Evolutionary conservation across 225 moss, liverwort and hornwort genomes (phyloP).

Genomic region (Anthoceros angustus): DNA sequence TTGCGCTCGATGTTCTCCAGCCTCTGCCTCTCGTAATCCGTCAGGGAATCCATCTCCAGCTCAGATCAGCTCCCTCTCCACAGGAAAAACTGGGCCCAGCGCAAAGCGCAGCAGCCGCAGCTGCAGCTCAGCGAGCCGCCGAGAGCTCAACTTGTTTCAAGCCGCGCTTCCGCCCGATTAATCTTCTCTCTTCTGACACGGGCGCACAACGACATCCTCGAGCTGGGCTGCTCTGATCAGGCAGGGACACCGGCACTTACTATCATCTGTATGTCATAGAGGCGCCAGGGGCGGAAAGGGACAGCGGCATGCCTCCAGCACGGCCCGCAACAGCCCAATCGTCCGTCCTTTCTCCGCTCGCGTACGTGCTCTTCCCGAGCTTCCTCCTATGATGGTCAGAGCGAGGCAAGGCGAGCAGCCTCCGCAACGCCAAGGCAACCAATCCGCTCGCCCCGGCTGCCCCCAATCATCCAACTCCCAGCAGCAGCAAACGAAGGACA

Average conservation of each 20-base stretch:
- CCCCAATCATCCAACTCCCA: too few species aligned
- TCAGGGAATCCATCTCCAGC: neutral
- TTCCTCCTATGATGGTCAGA: too few species aligned
- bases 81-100: neutral
- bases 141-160: neutral
- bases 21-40: neutral
- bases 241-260: neutral
- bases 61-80: neutral
- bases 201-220: neutral
- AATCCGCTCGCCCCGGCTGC: too few species aligned
- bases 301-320: too few species aligned
- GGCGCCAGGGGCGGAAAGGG: neutral
- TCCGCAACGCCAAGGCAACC: too few species aligned
- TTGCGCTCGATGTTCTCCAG: neutral
- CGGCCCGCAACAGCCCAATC: too few species aligned
- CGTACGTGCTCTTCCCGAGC: too few species aligned
- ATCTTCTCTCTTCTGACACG: constrained; percentile 1
- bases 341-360: too few species aligned
- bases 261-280: neutral
- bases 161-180: neutral
- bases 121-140: neutral
- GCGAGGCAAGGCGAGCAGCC: too few species aligned
- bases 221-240: neutral
- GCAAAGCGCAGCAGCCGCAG: too few species aligned
- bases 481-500: too few species aligned